Base-by-base conservation (phyloP, 192 early-diverging fungal genomes). In the Coemansia reversa region DNA sequence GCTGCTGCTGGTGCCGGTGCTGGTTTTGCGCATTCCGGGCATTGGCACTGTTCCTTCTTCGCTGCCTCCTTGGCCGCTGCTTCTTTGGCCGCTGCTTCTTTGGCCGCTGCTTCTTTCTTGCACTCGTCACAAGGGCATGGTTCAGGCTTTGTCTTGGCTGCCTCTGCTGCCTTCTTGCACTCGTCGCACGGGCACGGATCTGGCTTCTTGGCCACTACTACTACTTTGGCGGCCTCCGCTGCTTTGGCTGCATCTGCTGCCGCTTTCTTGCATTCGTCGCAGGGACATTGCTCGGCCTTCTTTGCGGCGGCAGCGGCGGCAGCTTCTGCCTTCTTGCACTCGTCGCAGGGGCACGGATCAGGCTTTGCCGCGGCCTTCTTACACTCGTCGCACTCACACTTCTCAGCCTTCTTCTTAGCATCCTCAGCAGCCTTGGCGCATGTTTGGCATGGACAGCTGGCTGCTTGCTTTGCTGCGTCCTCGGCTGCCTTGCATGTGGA, bases 361-460 rank as follows among this genome's bases (percentile, higher is more conserved):
- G 67, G 68, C 22, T 53, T 63, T 7, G 56, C 69, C 0, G 65
- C 69, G 7, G 76, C 76, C 47, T 74, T 67, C 19, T 63, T 53
- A 51, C 77, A 74, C 2, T 50, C 30, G 33, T 33, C 20, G 72
- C 77, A 80, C 1, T 48, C 19, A 55, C 77, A 80, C 57, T 62
- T 59, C 42, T 65, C 61, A 5, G 76, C 76, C 61, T 70, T 66
- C 51, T 70, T 67, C 64, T 74, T 70, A 18, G 67, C 68, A 3
- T 58, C 74, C 55, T 76, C 65, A 19, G 68, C 74, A 0, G 55
- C 67, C 63, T 75, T 75, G 11, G 55, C 52, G 62, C 76, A 79
- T 1, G 60, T 56, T 22, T 42, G 20, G 61, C 76, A 79, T 25
- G 75, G 63, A 56, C 75, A 78, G 24, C 58, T 47, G 18, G 32